phyloP scores from a whole-genome alignment of 768 basidiomycete genomes.

The Inosperma sp. region DNA sequence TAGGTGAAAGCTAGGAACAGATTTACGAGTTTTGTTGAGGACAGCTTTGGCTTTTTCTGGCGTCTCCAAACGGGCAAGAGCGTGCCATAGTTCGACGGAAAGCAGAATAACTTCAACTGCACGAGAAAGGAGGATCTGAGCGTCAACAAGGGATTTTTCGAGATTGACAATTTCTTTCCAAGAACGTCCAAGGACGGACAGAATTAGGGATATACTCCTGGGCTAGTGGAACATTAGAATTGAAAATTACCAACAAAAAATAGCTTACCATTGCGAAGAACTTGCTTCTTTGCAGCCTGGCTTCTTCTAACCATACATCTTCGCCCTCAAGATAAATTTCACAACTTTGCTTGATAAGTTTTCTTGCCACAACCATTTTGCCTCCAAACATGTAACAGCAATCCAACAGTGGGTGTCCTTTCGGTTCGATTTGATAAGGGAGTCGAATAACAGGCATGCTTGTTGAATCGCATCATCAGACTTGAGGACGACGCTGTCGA shows the following conservation, averaged over 20 bases:
- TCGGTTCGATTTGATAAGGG: constrained; percentile 93
- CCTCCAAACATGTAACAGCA: constrained; percentile 92
- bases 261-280: constrained; percentile 78
- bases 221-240: constrained; percentile 40
- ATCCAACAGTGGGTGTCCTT: constrained; percentile 99
- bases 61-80: constrained; percentile 93
- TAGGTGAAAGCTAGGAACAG: constrained; percentile 92
- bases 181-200: constrained; percentile 80
- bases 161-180: constrained; percentile 99
- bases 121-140: constrained; percentile 84
- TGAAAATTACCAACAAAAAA: background rate
- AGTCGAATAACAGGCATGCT: constrained; percentile 93
- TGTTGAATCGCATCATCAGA: constrained; percentile 96
- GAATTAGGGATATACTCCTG: constrained; percentile 98
- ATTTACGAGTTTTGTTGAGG: constrained; percentile 91
- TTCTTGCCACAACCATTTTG: constrained; percentile 90
- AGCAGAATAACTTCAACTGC: constrained; percentile 97
- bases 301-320: constrained; percentile 98
- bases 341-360: constrained; percentile 89
- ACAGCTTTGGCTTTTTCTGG: constrained; percentile 89
- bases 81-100: constrained; percentile 96
- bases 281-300: constrained; percentile 88
- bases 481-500: constrained; percentile 85
- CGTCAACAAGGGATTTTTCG: constrained; percentile 83
- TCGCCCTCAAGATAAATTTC: constrained; percentile 95